phyloP scores from a whole-genome alignment of 208 protist genomes.

The Lotmaria passim region DNA sequence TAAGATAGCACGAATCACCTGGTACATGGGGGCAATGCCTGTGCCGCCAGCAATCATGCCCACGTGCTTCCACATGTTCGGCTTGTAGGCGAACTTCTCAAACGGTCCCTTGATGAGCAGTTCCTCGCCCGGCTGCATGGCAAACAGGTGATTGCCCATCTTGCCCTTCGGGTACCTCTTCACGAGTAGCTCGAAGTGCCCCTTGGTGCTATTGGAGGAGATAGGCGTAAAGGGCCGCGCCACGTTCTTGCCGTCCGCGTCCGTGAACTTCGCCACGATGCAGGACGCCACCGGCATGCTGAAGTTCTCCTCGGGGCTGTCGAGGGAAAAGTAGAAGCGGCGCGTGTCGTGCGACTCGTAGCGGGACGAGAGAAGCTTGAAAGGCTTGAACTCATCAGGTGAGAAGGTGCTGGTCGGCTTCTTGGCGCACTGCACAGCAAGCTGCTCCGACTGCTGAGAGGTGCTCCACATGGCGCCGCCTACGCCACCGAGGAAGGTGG shows the following conservation, averaged over 20 bases:
- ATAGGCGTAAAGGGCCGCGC: conserved; percentile 91
- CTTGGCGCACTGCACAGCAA: conserved; percentile 49
- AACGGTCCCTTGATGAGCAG: conserved; percentile 92
- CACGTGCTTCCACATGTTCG: conserved; percentile 87
- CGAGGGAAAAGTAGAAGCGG: conserved; percentile 80
- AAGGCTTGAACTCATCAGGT: conserved; percentile 73
- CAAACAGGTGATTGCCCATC: conserved; percentile 92
- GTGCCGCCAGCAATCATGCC: conserved; percentile 93
- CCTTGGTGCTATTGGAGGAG: conserved; percentile 67
- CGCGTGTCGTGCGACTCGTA: conserved; percentile 90
- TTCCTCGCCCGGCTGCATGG: conserved; percentile 89
- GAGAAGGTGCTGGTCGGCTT: conserved; percentile 60
- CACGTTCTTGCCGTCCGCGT: conserved; percentile 86
- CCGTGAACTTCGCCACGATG: conserved; percentile 79
- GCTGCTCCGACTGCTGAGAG: conserved; percentile 19
- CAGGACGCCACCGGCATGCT: conserved; percentile 75
- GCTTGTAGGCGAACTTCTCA: conserved; percentile 88
- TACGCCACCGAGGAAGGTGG: conserved; percentile 39
- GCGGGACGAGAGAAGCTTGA: conserved; percentile 81
- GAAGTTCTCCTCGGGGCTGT: conserved; percentile 51
- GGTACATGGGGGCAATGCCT: conserved; percentile 93
- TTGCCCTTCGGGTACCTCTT: conserved; percentile 89
- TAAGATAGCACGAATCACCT: conserved; percentile 82
- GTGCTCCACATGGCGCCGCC: conserved; percentile 43
- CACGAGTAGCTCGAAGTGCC: conserved; percentile 83